Conservation (phyloP, 805 yeast genomes). For the Spathaspora passalidarum region DNA sequence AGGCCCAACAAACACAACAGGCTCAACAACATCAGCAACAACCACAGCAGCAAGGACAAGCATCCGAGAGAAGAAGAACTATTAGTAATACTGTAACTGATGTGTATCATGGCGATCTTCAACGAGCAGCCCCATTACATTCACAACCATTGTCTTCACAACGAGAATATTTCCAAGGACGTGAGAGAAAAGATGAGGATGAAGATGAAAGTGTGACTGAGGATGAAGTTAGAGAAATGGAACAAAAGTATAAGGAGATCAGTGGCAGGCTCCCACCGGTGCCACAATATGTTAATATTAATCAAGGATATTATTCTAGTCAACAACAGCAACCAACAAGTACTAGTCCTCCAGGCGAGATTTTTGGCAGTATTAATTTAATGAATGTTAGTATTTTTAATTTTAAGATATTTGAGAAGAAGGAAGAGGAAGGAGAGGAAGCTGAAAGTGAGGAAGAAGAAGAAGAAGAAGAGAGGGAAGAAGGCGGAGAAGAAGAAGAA, state of each 20-base stretch:
- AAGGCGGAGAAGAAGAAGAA: background rate
- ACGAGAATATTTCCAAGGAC: constrained; percentile 31
- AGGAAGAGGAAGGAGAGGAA: constrained; percentile 2
- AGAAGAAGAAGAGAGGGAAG: constrained; percentile 1
- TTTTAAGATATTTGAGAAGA: constrained; percentile 27
- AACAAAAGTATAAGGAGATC: constrained; percentile 19
- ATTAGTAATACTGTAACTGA: constrained; percentile 35
- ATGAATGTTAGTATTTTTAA: constrained; percentile 36
- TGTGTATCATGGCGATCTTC: constrained; percentile 45
- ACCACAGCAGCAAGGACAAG: background rate
- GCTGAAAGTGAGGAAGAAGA: constrained; percentile 5
- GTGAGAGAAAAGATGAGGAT: constrained; percentile 13
- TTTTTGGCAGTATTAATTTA: constrained; percentile 35
- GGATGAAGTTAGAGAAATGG: constrained; percentile 31
- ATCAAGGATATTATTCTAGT: constrained; percentile 2
- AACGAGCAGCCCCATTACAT: constrained; percentile 45
- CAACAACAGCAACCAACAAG: constrained; percentile 1
- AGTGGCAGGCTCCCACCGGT: constrained; percentile 1
- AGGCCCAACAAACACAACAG: background rate
- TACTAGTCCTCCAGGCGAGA: constrained; percentile 17
- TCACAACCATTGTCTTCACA: constrained; percentile 55
- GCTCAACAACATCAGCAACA: no score
- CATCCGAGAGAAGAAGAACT: background rate
- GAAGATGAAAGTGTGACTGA: constrained; percentile 28
- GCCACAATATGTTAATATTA: background rate